phyloP scores from a whole-genome alignment of 768 basidiomycete genomes.

The Dendrothele bispora region DNA sequence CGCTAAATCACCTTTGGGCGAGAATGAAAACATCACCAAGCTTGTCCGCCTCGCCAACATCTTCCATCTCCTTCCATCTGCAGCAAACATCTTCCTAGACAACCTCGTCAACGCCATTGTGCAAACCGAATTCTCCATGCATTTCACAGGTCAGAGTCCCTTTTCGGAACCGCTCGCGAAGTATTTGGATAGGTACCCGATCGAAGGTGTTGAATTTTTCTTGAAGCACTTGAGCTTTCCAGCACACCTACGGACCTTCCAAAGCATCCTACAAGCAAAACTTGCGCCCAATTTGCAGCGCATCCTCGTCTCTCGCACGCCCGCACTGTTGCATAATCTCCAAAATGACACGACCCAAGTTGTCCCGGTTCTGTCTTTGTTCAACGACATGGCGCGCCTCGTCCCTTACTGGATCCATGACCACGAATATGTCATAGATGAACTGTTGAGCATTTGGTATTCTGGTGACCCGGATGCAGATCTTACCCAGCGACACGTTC shows the following conservation, averaged over 20 bases:
- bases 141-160: constrained; percentile 85
- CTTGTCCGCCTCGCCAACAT: constrained; percentile 95
- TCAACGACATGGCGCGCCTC: constrained; percentile 71
- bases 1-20: constrained; percentile 74
- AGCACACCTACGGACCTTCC: constrained; percentile 77
- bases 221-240: constrained; percentile 75
- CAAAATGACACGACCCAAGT: constrained; percentile 50
- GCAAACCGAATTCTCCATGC: constrained; percentile 88
- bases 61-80: constrained; percentile 92
- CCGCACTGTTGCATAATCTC: too few species aligned
- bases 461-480: constrained; percentile 50
- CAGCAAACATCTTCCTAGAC: constrained; percentile 90
- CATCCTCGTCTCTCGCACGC: constrained; percentile 63
- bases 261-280: constrained; percentile 78
- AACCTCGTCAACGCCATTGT: constrained; percentile 86
- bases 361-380: constrained; percentile 71
- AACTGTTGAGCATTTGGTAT: constrained; percentile 74
- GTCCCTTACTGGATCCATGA: constrained; percentile 73
- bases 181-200: constrained; percentile 89
- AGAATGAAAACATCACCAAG: constrained; percentile 90
- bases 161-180: constrained; percentile 92
- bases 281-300: constrained; percentile 75
- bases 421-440: constrained; percentile 65
- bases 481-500: constrained; percentile 54
- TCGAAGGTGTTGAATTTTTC: constrained; percentile 84